These are phyloP conservation scores for Venturiaceae sp. DNA, from an alignment of 2,329 filamentous ascomycete genomes.

Conservation along the genomic window DNA sequence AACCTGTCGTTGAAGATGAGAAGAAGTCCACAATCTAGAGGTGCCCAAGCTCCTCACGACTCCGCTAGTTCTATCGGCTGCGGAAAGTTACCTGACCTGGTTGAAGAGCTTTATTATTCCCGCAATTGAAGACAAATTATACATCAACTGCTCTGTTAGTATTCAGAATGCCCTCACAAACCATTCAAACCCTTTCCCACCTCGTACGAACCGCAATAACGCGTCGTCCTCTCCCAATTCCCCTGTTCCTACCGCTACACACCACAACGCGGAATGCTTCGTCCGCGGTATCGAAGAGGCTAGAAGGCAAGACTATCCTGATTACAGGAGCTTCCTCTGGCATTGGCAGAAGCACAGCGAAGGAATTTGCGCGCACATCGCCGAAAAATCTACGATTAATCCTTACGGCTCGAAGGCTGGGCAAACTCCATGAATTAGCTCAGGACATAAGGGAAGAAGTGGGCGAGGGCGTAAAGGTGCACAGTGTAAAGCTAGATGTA, in stretches of 20 bases:
- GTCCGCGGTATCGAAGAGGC: neutral
- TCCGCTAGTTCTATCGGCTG: too few species aligned
- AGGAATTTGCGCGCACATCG: conserved; percentile 84
- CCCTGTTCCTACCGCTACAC: neutral
- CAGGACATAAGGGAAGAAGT: conserved; percentile 67
- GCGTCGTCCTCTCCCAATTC: neutral
- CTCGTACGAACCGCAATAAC: neutral
- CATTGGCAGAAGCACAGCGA: conserved; percentile 73
- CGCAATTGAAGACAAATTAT: too few species aligned
- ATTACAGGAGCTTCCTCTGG: conserved; percentile 90
- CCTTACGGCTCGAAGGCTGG: conserved; percentile 77
- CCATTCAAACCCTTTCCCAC: neutral
- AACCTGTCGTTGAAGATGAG: neutral
- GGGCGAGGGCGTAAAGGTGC: conserved; percentile 68
- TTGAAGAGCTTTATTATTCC: too few species aligned
- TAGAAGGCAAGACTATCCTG: conserved; percentile 72
- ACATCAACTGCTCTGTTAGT: neutral
- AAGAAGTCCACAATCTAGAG: neutral
- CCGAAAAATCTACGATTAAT: conserved; percentile 74
- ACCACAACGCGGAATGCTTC: neutral
- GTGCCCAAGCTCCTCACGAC: too few species aligned
- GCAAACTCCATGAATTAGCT: conserved; percentile 67
- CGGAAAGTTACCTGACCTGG: too few species aligned
- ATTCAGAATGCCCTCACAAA: neutral
- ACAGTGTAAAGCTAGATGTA: conserved; percentile 78